phyloP scores from a whole-genome alignment of 805 yeast species.

The Barnettozyma populi region DNA sequence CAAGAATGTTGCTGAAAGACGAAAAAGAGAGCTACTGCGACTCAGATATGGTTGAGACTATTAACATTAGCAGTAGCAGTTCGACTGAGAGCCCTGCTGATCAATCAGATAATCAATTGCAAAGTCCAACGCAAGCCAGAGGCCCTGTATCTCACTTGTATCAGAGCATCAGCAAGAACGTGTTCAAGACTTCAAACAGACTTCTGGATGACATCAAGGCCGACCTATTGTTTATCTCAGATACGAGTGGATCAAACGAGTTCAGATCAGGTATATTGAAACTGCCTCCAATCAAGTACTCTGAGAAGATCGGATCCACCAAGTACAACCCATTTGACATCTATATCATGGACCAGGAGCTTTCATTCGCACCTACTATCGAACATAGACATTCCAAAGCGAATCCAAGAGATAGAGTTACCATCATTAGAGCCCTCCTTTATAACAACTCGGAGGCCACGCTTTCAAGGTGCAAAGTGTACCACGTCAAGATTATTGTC shows the following conservation, averaged over 20 bases:
- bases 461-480: conserved; percentile 21
- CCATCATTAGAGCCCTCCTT: conserved; percentile 24
- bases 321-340: conserved; percentile 20
- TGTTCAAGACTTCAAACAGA: conserved; percentile 61
- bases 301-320: conserved; percentile 21
- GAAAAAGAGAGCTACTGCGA: background rate
- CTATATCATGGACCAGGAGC: conserved; percentile 25
- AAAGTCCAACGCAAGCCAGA: background rate
- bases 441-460: conserved; percentile 25
- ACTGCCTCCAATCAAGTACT: conserved; percentile 26
- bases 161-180: background rate
- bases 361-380: conserved; percentile 22
- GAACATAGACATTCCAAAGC: conserved; percentile 13
- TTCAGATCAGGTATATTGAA: conserved; percentile 25
- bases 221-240: conserved; percentile 31
- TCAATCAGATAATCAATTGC: background rate
- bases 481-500: conserved; percentile 31
- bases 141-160: background rate
- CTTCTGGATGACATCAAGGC: conserved; percentile 57
- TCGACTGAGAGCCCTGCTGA: background rate
- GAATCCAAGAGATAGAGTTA: conserved; percentile 20
- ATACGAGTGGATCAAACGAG: conserved; percentile 10
- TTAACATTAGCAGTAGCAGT: background rate
- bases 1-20: background rate
- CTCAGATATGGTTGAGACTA: background rate